Conservation (phyloP, 2,329 filamentous ascomycete genomes). For the Pseudogymnoascus sp. region DNA sequence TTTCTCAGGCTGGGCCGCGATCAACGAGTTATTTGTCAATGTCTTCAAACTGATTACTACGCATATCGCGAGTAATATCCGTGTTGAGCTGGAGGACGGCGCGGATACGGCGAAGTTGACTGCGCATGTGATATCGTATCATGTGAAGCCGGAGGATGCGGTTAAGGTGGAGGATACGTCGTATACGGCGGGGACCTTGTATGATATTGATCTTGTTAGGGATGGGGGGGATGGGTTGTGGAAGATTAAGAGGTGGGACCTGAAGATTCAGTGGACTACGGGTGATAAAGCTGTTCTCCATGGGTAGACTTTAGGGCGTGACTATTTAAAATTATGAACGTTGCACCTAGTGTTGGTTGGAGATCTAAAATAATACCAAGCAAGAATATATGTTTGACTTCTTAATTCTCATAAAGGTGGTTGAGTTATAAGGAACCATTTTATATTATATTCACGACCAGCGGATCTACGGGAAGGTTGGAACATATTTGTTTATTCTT, state of each 20-base stretch:
- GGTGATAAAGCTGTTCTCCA: slow-evolving; percentile 21
- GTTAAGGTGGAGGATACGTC: slow-evolving; percentile 20
- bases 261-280: slow-evolving; percentile 29
- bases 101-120: slow-evolving; percentile 25
- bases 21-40: slow-evolving; percentile 17
- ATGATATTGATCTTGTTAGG: slow-evolving; percentile 28
- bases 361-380: neutral
- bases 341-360: neutral
- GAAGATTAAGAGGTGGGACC: slow-evolving; percentile 30
- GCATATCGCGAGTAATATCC: slow-evolving; percentile 29
- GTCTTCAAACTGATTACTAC: slow-evolving; percentile 27
- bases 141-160: slow-evolving; percentile 26
- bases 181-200: slow-evolving; percentile 25
- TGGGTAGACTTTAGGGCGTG: neutral
- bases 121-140: slow-evolving; percentile 25
- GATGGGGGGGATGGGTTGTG: slow-evolving; percentile 28
- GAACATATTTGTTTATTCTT: neutral
- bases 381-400: neutral
- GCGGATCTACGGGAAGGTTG: neutral
- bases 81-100: slow-evolving; percentile 25
- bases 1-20: slow-evolving; percentile 12
- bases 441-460: too few relatives aligned
- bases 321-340: neutral
- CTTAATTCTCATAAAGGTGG: too few relatives aligned
- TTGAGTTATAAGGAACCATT: neutral